Base-by-base conservation (phyloP, 805 yeast species). In the Lipomyces anomalus region DNA sequence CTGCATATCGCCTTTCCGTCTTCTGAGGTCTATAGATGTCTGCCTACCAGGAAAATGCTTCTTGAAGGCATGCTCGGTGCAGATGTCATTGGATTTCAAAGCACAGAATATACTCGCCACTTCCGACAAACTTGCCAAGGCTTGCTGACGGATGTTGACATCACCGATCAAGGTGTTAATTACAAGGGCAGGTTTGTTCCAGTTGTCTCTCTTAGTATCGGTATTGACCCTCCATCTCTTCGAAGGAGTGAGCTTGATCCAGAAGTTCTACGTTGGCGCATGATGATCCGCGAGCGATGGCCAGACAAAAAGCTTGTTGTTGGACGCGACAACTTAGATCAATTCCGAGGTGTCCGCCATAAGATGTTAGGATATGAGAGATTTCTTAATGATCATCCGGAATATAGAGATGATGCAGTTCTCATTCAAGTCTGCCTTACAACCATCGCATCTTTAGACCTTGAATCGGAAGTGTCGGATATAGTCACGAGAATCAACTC, bases 1-100 rank as follows among this genome's bases (percentile, higher is more conserved):
- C 69, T 92, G 46, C 98, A 92, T 60, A 85, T 90, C 11, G 84
- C 97, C 1, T 90, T 90, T 69, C 98, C 98, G 6, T 84, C 95
- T 3, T 80, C 90, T 46, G 98, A 90, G 63, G 95, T 90, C 2
- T 92, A 89, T 67, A 74, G 97, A 53, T 89, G 97, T 58, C 75
- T 90, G 50, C 95, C 97, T 1, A 92, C 87, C 58, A 74, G 98
- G 57, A 79, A 78, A 40, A 75, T 75, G 9, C 71, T 92, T 11
- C 68, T 92, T 13, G 72, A 75, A 49, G 98, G 98, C 18, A 72
- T 90, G 67, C 68, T 92, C 24, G 97, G 95, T 9, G 88, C 97
- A 1, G 87, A 86, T 60, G 78, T 83, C 47, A 75, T 92, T 38
- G 80, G 89, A 2, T 89, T 92, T 69, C 98, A 92, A 64, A 89